Evolutionary conservation across 257 asterid genomes (phyloP).

Genomic region (Gentiana dahurica): DNA sequence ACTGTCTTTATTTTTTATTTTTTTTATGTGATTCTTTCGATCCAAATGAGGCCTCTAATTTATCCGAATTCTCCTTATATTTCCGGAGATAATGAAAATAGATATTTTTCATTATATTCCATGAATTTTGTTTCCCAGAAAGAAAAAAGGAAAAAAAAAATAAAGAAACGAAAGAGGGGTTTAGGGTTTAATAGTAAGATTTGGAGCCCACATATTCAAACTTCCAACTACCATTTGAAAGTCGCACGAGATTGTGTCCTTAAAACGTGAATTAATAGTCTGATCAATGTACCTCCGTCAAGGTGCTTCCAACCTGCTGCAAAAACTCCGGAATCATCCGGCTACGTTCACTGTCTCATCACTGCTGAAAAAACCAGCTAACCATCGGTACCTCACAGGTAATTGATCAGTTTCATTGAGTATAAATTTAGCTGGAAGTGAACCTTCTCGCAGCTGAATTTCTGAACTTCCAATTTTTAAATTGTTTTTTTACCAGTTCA

Average conservation of each 20-base stretch:
- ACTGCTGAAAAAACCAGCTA: conserved; percentile 15
- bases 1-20: too few species aligned
- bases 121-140: too few species aligned
- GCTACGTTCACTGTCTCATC: conserved; percentile 1
- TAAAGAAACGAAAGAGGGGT: too few species aligned
- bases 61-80: too few species aligned
- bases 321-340: conserved; percentile 24
- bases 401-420: background rate
- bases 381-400: conserved; percentile 36
- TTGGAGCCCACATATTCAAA: too few species aligned
- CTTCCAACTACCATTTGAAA: too few species aligned
- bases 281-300: conserved; percentile 36
- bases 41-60: too few species aligned
- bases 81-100: too few species aligned
- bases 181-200: too few species aligned
- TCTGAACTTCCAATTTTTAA: background rate
- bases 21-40: too few species aligned
- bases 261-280: conserved; percentile 1
- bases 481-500: background rate
- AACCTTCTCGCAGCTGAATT: background rate
- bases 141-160: too few species aligned
- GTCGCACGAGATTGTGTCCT: background rate
- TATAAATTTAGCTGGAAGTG: background rate
- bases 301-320: conserved; percentile 23
- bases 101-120: too few species aligned